Base-by-base conservation (phyloP, 352 stramenopile species). In the Pythium brassicae region DNA sequence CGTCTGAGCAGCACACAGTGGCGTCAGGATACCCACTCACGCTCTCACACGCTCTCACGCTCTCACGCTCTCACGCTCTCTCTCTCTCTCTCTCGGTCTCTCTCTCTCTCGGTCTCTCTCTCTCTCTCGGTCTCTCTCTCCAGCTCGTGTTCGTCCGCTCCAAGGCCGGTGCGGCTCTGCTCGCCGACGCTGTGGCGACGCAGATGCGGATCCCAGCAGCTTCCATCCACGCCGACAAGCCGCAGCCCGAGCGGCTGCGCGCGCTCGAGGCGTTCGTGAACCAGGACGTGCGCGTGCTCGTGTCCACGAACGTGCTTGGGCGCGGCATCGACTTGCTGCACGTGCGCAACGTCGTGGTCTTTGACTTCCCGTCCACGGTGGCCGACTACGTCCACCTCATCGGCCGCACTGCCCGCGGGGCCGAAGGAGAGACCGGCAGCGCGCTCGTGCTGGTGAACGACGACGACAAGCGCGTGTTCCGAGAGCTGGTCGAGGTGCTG, bases 91-190 rank as follows among this genome's bases (percentile, higher is more conserved):
- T 22, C 20, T 37, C 22, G 19, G 25, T 6, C 49, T 22, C 7
- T 20, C 6, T 44, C 4, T 48, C 14, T 22, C 20, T 37, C 22
- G 19, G 25, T 6, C 49, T 22, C 7, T 20, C 6, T 44, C 4
- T 46, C n/a, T 42, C 5, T 39, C 35, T 55, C 32, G n/a, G n/a
- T 56, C 5, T 52, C 7, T 60, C 19, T 27, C 19, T 22, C 50
- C 44, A 92, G 83, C 62, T 92, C 27, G 77, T 92, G 25, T 92
- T 90, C 62, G 83, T 92, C 7, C 67, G 69, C 22, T 92, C 83
- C 9, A 83, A 76, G 57, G 37, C 68, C 42, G 83, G 80, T 4
- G 76, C 83, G 1, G 72, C 83, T 17, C 68, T 92, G 65, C 59
- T 92, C 7, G 78, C 79, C 10, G 53, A 78, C 40, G 69, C 76